Percentiles rank a stretch among this genome's conserved stretches.
These are phyloP conservation scores for Psidium friedrichsthalianum DNA, from an alignment of 345 rosid genomes.

Conservation along the genomic window DNA sequence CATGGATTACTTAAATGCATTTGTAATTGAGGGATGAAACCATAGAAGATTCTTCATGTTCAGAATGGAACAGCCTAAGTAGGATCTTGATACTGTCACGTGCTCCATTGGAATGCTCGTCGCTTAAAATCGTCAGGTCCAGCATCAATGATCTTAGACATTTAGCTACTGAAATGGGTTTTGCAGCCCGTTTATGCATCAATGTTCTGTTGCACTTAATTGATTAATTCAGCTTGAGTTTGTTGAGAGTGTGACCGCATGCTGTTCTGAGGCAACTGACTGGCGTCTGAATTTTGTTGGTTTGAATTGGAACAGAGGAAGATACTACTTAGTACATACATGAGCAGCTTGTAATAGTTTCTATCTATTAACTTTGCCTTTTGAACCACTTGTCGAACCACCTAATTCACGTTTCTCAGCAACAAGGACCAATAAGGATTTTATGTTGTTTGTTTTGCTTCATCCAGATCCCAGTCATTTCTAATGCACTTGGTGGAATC, in stretches of 20 bases:
- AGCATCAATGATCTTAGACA: neutral
- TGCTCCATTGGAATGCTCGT: neutral
- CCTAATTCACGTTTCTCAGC: neutral
- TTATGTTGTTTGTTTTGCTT: neutral
- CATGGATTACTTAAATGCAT: neutral
- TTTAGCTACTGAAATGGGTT: neutral
- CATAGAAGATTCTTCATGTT: neutral
- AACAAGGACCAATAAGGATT: neutral
- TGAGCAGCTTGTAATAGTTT: neutral
- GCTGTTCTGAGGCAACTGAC: neutral
- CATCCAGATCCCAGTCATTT: slow-evolving; percentile 65
- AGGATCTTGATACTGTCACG: neutral
- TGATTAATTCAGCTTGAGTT: neutral
- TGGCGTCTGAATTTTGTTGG: neutral
- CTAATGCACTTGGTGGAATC: slow-evolving; percentile 88
- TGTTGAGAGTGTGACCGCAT: neutral
- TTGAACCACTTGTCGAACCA: neutral
- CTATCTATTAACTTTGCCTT: neutral
- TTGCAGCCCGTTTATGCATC: neutral
- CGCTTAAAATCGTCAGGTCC: neutral
- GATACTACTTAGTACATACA: neutral
- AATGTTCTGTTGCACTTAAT: neutral
- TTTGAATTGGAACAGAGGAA: neutral
- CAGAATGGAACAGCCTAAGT: neutral
- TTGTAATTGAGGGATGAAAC: neutral